Conservation (phyloP, 176 grass and related monocot genomes). For the sorghum (Sorghum bicolor) region DNA sequence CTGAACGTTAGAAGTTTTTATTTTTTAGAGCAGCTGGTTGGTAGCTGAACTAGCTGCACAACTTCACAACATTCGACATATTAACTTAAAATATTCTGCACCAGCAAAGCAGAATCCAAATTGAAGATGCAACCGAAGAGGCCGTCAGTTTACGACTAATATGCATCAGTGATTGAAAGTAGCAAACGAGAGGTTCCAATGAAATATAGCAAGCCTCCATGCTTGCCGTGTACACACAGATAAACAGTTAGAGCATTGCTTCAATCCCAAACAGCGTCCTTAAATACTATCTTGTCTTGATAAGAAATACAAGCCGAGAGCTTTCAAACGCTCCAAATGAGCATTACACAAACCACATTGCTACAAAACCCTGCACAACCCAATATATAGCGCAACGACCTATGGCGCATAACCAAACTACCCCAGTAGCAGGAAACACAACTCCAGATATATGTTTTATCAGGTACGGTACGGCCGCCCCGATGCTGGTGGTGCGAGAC, state of each 20-base stretch:
- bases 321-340: slow-evolving; percentile 9
- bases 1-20: too few species aligned
- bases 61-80: neutral
- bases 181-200: neutral
- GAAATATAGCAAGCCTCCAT: neutral
- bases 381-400: slow-evolving; percentile 32
- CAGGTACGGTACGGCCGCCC: slow-evolving; percentile 23
- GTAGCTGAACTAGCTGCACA: neutral
- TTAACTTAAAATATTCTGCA: neutral
- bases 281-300: slow-evolving; percentile 6
- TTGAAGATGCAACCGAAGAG: neutral
- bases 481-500: slow-evolving; percentile 25
- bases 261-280: slow-evolving; percentile 26
- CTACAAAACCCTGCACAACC: slow-evolving; percentile 38
- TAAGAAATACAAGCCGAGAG: slow-evolving; percentile 31
- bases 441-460: slow-evolving; percentile 59
- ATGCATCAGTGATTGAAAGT: neutral
- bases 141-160: neutral
- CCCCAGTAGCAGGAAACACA: slow-evolving; percentile 42
- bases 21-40: too few species aligned
- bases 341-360: slow-evolving; percentile 37
- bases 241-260: neutral
- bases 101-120: neutral
- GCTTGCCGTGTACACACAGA: neutral
- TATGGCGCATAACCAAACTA: slow-evolving; percentile 30